Base-by-base conservation (phyloP, 129 eudicot species). In the Lactuca sativa region DNA sequence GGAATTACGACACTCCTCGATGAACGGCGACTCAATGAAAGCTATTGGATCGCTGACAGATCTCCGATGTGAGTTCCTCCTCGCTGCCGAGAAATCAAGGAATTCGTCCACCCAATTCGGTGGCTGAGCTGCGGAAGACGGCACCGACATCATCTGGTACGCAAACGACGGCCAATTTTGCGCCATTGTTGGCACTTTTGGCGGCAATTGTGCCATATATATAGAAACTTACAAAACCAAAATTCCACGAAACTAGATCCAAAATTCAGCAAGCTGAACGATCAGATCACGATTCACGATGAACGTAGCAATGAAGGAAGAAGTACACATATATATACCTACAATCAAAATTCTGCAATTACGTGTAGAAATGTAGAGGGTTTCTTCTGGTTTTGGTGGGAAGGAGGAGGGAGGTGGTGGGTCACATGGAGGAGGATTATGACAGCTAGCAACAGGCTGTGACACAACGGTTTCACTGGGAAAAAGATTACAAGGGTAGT, bases 41-140 rank as follows among this genome's bases (percentile, higher is more conserved):
- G 96, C 89, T n/a, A 92, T 81, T 3, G 97, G 89, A 74, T 92
- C 97, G 80, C 96, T 88, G 8, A 80, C 85, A 0, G 97, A 86
- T 66, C 97, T 80, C 37, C 97, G 82, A 74, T 92, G 96, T 0
- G 84, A 69, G 64, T 61, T 83, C 48, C 97, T 70, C 7, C 90
- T 44, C 0, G 77, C 51, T 3, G 96, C 72, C 1, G 96, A 77
- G 84, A 88, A 91, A 69, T 91, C 97, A 49, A 91, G 92, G 78
- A 91, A 91, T n/a, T 91, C 97, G 36, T 88, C 96, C 51, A 88
- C 79, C 97, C 97, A 91, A 13, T 78, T 78, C 0, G 84, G 86
- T 0, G 83, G 88, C 52, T 64, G 92, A 2, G 83, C 82, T 34
- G 79, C 75, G 17, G 86, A 55, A 72, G 89, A 48, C 13, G 87